A percentile compares a stretch with the other conserved stretches of the same genome.
Conservation (phyloP, 805 yeast genomes). For the Diddensiella caesifluorescens region DNA sequence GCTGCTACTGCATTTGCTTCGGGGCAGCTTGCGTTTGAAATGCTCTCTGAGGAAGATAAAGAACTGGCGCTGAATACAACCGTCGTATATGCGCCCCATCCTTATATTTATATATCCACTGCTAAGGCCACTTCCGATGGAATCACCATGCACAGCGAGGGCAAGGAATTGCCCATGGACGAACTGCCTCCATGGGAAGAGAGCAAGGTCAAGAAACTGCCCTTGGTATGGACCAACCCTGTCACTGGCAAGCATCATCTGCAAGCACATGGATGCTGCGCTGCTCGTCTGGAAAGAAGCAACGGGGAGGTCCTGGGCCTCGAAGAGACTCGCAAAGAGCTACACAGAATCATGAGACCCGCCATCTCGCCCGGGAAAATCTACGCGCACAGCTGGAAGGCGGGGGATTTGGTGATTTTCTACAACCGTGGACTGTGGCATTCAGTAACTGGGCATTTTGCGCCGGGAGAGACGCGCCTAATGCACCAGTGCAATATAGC, state of each 20-base stretch:
- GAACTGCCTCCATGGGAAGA: slow-evolving; percentile 82
- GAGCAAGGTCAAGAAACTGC: slow-evolving; percentile 67
- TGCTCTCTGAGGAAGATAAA: slow-evolving; percentile 63
- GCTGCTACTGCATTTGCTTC: slow-evolving; percentile 89
- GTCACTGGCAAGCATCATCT: slow-evolving; percentile 76
- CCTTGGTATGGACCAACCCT: slow-evolving; percentile 91
- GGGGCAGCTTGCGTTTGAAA: slow-evolving; percentile 72
- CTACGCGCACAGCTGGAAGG: slow-evolving; percentile 76
- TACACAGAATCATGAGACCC: slow-evolving; percentile 76
- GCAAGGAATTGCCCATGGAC: slow-evolving; percentile 60
- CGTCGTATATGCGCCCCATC: slow-evolving; percentile 88
- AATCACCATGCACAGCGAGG: slow-evolving; percentile 76
- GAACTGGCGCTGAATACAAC: slow-evolving; percentile 69
- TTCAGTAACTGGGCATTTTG: slow-evolving; percentile 85
- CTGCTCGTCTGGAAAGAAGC: slow-evolving; percentile 52
- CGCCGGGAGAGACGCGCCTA: slow-evolving; percentile 67
- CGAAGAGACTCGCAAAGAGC: slow-evolving; percentile 67
- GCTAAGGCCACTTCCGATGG: slow-evolving; percentile 84
- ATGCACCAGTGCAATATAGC: slow-evolving; percentile 96
- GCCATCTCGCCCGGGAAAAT: slow-evolving; percentile 69
- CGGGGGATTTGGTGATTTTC: slow-evolving; percentile 82
- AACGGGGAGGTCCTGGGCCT: slow-evolving; percentile 59
- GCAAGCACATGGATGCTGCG: slow-evolving; percentile 87
- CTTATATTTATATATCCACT: slow-evolving; percentile 76
- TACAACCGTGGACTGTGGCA: slow-evolving; percentile 90